Conservation (phyloP, 2,329 filamentous ascomycete genomes). For the Aspergillus quadrilineatus region DNA sequence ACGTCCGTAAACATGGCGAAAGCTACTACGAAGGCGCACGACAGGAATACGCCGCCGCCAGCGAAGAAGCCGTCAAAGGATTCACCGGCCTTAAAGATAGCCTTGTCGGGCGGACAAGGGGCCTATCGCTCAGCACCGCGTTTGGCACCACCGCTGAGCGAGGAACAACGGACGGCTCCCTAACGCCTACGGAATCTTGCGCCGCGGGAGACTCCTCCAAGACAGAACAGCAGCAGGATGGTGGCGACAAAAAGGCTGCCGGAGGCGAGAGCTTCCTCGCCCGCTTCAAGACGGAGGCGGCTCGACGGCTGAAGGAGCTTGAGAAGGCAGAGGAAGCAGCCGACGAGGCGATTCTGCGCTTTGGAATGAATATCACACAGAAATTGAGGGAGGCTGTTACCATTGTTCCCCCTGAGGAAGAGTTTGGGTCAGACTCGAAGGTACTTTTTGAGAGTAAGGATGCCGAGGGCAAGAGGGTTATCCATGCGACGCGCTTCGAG, state of each 20-base stretch:
- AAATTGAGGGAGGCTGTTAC: slow-evolving; percentile 89
- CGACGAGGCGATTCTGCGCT: slow-evolving; percentile 89
- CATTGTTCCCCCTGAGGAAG: slow-evolving; percentile 69
- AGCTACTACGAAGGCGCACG: slow-evolving; percentile 79
- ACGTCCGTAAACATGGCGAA: slow-evolving; percentile 91
- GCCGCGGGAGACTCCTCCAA: slow-evolving; percentile 19
- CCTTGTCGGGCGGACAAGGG: slow-evolving; percentile 71
- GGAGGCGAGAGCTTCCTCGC: slow-evolving; percentile 66
- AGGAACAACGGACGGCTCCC: slow-evolving; percentile 29
- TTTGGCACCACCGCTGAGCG: slow-evolving; percentile 23
- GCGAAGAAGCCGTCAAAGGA: slow-evolving; percentile 78
- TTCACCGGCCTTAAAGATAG: slow-evolving; percentile 68
- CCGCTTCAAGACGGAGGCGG: slow-evolving; percentile 72
- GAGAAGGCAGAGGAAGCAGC: slow-evolving; percentile 92
- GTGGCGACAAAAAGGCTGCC: slow-evolving; percentile 18
- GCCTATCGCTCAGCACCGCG: slow-evolving; percentile 62
- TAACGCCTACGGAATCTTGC: slow-evolving; percentile 27
- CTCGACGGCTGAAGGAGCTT: slow-evolving; percentile 82
- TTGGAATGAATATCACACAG: slow-evolving; percentile 83
- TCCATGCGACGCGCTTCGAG: slow-evolving; percentile 91
- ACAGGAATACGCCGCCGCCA: slow-evolving; percentile 77
- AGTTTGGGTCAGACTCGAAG: slow-evolving; percentile 49
- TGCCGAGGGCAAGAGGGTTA: slow-evolving; percentile 81
- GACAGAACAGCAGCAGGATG: slow-evolving; percentile 28
- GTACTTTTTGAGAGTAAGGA: slow-evolving; percentile 95